Conservation (phyloP, 129 eudicot species). For the Calendula officinalis region DNA sequence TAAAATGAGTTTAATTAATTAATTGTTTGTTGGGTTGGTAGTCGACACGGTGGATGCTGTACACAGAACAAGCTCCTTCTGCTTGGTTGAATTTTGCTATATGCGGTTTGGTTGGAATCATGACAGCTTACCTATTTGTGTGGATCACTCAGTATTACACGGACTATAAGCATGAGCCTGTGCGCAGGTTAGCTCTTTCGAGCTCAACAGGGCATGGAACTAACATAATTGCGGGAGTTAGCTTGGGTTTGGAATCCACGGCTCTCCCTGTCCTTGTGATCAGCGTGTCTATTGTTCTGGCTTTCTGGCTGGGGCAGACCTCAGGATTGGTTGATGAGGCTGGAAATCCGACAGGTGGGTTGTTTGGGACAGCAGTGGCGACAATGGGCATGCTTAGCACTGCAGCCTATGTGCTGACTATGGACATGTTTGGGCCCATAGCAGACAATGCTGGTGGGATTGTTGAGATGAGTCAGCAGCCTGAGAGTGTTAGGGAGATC, state of each 20-base stretch:
- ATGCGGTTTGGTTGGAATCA: conserved; percentile 94
- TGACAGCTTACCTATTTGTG: conserved; percentile 83
- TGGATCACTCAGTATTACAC: conserved; percentile 94
- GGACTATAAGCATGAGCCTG: conserved; percentile 96
- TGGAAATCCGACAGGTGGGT: conserved; percentile 91
- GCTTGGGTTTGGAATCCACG: conserved; percentile 93
- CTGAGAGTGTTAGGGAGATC: conserved; percentile 92
- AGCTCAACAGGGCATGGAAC: conserved; percentile 98
- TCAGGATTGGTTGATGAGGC: conserved; percentile 89
- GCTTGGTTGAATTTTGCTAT: conserved; percentile 93
- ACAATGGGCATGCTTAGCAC: conserved; percentile 99
- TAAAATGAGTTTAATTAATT: conserved; percentile 2
- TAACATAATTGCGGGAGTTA: conserved; percentile 90
- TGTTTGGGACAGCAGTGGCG: conserved; percentile 99
- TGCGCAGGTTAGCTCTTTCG: conserved; percentile 78
- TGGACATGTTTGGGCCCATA: conserved; percentile 99
- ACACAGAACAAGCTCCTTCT: conserved; percentile 95
- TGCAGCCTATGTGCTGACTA: conserved; percentile 93
- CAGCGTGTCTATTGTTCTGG: conserved; percentile 64
- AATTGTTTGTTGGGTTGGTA: conserved; percentile 39
- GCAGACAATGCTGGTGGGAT: conserved; percentile 99
- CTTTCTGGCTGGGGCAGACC: conserved; percentile 94
- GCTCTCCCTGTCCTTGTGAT: conserved; percentile 97
- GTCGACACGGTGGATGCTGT: conserved; percentile 97
- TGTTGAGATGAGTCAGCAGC: conserved; percentile 99